phyloP scores from a whole-genome alignment of 495 filamentous ascomycete genomes.

The Staphylotrichum longicolle region DNA sequence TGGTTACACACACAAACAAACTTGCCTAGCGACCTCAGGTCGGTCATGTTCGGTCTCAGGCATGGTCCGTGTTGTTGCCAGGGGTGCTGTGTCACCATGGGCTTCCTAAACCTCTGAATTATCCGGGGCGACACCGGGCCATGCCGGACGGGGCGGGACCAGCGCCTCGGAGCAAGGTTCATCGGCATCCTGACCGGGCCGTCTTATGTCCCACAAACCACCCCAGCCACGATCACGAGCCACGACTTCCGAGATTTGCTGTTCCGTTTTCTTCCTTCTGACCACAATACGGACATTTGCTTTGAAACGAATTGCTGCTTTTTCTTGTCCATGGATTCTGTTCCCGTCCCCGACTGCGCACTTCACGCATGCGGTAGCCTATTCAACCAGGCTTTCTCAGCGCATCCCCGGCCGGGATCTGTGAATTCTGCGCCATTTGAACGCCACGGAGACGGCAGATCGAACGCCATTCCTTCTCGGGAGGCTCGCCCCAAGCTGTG shows the following conservation, averaged over 20 bases:
- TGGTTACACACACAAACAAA: too few species aligned
- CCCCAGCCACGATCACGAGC: constrained; percentile 6
- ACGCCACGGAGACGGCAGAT: neutral
- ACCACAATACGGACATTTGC: too few species aligned
- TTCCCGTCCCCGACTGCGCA: too few species aligned
- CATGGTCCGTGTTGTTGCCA: too few species aligned
- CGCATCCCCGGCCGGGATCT: neutral
- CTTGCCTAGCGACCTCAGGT: too few species aligned
- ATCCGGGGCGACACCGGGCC: neutral
- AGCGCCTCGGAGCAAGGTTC: neutral
- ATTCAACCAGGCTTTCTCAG: too few species aligned
- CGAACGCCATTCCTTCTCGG: neutral
- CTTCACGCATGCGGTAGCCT: too few species aligned
- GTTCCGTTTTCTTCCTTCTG: neutral
- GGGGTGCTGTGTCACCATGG: neutral
- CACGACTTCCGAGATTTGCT: neutral
- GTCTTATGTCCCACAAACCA: constrained; percentile 10
- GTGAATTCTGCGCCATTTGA: neutral
- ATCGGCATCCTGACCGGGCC: neutral
- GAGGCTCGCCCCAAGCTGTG: neutral
- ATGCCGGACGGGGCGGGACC: neutral
- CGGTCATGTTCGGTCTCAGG: too few species aligned
- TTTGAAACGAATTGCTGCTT: too few species aligned
- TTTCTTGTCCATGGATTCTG: too few species aligned
- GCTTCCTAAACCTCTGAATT: neutral